Conservation (phyloP, 1,284 basidiomycete genomes). For the Cryptococcus depauperatus region DNA sequence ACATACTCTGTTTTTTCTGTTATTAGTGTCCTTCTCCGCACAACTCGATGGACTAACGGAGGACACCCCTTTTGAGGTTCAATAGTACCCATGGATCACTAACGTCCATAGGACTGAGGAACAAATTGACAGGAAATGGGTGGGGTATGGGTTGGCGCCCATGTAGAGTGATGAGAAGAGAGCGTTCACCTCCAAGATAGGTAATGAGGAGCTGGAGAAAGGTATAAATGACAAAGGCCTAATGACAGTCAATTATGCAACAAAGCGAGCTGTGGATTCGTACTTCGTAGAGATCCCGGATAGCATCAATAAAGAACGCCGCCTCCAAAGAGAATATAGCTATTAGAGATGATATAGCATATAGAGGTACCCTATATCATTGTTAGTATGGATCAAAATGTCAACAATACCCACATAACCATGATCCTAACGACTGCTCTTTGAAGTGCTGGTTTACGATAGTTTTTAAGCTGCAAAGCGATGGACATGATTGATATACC, state of each 20-base stretch:
- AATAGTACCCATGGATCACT: slow-evolving; percentile 92
- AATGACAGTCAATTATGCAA: too few species aligned
- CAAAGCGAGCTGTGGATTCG: too few species aligned
- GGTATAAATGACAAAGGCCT: slow-evolving; percentile 96
- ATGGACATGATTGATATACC: slow-evolving; percentile 74
- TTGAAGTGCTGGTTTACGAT: slow-evolving; percentile 72
- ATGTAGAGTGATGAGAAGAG: slow-evolving; percentile 80
- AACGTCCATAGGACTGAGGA: slow-evolving; percentile 65
- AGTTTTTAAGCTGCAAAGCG: slow-evolving; percentile 80
- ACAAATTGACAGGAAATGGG: slow-evolving; percentile 72
- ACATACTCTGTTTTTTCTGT: slow-evolving; percentile 69
- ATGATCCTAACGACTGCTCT: slow-evolving; percentile 87
- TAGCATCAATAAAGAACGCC: slow-evolving; percentile 90
- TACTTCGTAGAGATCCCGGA: slow-evolving; percentile 94
- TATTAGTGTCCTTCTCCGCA: neutral
- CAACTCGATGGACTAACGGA: slow-evolving; percentile 56
- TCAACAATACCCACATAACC: slow-evolving; percentile 56
- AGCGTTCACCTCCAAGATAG: slow-evolving; percentile 88
- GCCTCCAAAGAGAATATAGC: slow-evolving; percentile 90
- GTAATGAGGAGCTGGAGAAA: slow-evolving; percentile 74
- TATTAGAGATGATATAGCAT: slow-evolving; percentile 82
- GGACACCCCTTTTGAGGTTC: slow-evolving; percentile 85
- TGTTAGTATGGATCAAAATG: neutral
- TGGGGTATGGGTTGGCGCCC: slow-evolving; percentile 80
- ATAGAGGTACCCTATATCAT: slow-evolving; percentile 63